Percentiles rank a stretch among this genome's conserved stretches.
phyloP scores from a whole-genome alignment of 2,329 filamentous ascomycete genomes.

The Stylonectria norvegica region DNA sequence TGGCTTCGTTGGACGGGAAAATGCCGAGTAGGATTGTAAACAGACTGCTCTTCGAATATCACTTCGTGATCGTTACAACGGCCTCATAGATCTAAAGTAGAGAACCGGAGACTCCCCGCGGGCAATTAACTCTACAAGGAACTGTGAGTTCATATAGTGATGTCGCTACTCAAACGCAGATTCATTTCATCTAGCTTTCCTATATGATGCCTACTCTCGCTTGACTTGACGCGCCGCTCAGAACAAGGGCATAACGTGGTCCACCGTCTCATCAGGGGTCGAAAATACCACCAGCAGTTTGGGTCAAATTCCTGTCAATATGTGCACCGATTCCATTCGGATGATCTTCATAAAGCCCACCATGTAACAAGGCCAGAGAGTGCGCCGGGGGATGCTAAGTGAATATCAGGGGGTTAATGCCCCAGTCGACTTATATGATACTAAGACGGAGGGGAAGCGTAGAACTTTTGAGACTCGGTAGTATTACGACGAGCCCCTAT shows the following conservation, averaged over 20 bases:
- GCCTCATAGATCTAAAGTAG: too few relatives aligned
- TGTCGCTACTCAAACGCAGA: constrained; percentile 11
- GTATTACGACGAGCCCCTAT: constrained; percentile 14
- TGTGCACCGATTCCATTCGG: constrained; percentile 21
- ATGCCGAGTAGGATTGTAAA: too few relatives aligned
- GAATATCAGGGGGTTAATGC: constrained; percentile 18
- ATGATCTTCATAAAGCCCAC: constrained; percentile 24
- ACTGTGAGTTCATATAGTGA: too few relatives aligned
- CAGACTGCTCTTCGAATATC: too few relatives aligned
- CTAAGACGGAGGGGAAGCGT: constrained; percentile 9
- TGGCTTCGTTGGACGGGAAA: constrained; percentile 61
- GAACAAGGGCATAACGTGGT: constrained; percentile 17
- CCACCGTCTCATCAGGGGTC: constrained; percentile 13
- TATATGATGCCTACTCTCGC: constrained; percentile 16
- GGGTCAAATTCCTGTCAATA: constrained; percentile 15
- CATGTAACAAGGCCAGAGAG: constrained; percentile 24
- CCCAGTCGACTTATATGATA: constrained; percentile 12
- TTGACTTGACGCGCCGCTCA: constrained; percentile 19
- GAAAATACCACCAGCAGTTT: constrained; percentile 10
- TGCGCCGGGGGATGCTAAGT: constrained; percentile 35
- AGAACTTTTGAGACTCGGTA: constrained; percentile 13
- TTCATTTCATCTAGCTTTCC: constrained; percentile 25
- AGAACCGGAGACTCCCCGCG: neutral
- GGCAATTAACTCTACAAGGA: neutral
- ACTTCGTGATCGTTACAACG: too few relatives aligned